Evolutionary conservation across 2,329 filamentous ascomycete species (phyloP), one percentile per base, ranked within the genome.

Genomic region (Phialophora verrucosa): DNA sequence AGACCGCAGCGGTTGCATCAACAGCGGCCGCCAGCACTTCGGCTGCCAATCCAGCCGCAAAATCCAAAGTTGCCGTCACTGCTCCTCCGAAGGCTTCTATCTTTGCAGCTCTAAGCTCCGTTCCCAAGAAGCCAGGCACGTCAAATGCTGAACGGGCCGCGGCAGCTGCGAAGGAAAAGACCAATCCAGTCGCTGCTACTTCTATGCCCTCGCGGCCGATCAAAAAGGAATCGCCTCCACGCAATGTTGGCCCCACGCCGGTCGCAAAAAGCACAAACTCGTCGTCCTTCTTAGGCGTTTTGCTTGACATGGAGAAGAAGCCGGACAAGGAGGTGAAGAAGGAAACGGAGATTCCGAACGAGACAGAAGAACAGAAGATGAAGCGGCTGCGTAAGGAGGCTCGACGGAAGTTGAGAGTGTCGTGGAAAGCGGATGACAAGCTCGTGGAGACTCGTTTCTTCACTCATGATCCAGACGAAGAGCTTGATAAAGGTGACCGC

Each of bases 381-480:
- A 88, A 85, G 75, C 83, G 87, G 29, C 75, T 88, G 2, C 82
- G 85, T 8, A 89, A 88, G 70, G 87, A 89, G 73, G 81, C 82
- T 57, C 82, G 87, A 42, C 83, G 86, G 47, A 87, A 85, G 69
- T 75, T 89, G 35, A 84, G 86, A 23, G 87, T 90, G 4, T 82
- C 79, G 7, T 90, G 87, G 82, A 88, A 86, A 67, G 81, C 83
- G 0, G 86, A 87, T 68, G 80, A 83, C 20, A 78, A 81, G 31
- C 79, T 90, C 12, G 85, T 84, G 2, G 80, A 86, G 70, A 80
- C 88, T 62, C 82, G 83, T 54, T 81, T 85, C 58, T 89, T 89
- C 74, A 84, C 83, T 29, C 87, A 88, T 74, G 85, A 88, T 70
- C 86, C 86, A 0, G 85, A 88, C 10, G 87, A 89, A 74, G 87